phyloP scores from a whole-genome alignment of 345 rosid genomes.

The Aquilaria sinensis region DNA sequence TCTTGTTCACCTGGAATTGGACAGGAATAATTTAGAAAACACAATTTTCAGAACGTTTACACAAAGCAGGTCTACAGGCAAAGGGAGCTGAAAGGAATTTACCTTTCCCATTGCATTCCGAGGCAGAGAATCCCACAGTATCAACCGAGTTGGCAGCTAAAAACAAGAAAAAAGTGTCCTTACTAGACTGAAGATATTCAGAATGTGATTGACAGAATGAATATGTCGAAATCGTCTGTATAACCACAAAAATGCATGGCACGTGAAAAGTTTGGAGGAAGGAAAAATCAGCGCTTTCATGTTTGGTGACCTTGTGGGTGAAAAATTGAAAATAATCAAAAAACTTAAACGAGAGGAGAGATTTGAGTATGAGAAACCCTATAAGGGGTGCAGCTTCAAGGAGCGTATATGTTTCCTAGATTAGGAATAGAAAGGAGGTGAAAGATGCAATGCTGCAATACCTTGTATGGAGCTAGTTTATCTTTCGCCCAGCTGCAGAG shows the following conservation, averaged over 20 bases:
- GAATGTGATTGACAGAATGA: too few relatives aligned
- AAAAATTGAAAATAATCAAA: too few relatives aligned
- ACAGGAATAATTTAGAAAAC: not conserved
- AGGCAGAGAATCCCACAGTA: slow-evolving; percentile 84
- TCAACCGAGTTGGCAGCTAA: slow-evolving; percentile 79
- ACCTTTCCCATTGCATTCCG: slow-evolving; percentile 99
- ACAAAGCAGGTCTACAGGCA: slow-evolving; percentile 2
- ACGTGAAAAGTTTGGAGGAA: too few relatives aligned
- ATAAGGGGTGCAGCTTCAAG: too few relatives aligned
- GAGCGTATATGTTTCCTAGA: not conserved
- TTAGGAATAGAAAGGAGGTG: not conserved
- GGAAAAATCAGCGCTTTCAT: too few relatives aligned
- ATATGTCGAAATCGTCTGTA: not conserved
- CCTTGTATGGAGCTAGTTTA: slow-evolving; percentile 99
- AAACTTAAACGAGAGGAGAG: too few relatives aligned
- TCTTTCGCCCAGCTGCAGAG: slow-evolving; percentile 82
- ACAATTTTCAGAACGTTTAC: not conserved
- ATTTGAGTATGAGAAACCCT: too few relatives aligned
- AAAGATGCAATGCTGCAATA: slow-evolving; percentile 15
- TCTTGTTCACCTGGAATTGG: slow-evolving; percentile 76
- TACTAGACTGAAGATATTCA: slow-evolving; percentile 1
- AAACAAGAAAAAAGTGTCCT: slow-evolving; percentile 2
- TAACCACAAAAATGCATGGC: too few relatives aligned
- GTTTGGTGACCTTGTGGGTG: too few relatives aligned
- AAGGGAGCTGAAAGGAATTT: slow-evolving; percentile 5